A percentile compares a stretch with the other conserved stretches of the same genome.
Conservation (phyloP, 441 rosid species). For the Adansonia grandidieri region DNA sequence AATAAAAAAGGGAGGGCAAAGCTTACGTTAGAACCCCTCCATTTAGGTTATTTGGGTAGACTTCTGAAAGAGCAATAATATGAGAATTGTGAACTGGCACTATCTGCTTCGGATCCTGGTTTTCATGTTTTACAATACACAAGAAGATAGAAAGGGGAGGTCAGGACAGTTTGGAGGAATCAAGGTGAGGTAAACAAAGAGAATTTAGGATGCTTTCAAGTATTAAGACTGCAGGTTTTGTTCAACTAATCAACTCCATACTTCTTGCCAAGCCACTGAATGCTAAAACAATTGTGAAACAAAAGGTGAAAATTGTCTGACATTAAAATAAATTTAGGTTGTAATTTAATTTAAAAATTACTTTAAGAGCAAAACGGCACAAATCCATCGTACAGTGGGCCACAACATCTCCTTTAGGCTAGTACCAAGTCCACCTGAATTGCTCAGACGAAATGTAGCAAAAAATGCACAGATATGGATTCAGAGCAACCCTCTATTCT, state of each 20-base stretch:
- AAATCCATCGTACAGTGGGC: constrained; percentile 2
- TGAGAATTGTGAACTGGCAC: constrained; percentile 85
- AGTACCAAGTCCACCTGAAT: background rate
- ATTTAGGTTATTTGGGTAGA: constrained; percentile 78
- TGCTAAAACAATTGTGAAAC: constrained; percentile 3
- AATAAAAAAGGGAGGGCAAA: constrained; percentile 28
- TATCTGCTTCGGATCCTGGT: constrained; percentile 73
- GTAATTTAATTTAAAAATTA: constrained; percentile 10
- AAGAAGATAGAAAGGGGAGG: constrained; percentile 35
- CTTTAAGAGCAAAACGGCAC: background rate
- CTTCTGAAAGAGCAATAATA: constrained; percentile 79
- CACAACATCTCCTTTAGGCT: background rate
- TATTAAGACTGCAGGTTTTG: background rate
- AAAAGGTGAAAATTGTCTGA: constrained; percentile 13
- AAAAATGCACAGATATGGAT: background rate
- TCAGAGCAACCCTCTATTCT: constrained; percentile 20
- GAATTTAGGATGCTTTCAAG: constrained; percentile 23
- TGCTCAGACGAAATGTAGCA: background rate
- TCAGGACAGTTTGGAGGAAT: constrained; percentile 34
- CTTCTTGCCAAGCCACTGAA: constrained; percentile 5
- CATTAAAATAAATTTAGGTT: background rate
- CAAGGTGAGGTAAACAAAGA: constrained; percentile 23
- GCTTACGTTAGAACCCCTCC: constrained; percentile 83
- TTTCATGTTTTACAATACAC: constrained; percentile 63
- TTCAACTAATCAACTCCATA: background rate